Conservation (phyloP, 768 basidiomycete species). For the Lactarius indigo region DNA sequence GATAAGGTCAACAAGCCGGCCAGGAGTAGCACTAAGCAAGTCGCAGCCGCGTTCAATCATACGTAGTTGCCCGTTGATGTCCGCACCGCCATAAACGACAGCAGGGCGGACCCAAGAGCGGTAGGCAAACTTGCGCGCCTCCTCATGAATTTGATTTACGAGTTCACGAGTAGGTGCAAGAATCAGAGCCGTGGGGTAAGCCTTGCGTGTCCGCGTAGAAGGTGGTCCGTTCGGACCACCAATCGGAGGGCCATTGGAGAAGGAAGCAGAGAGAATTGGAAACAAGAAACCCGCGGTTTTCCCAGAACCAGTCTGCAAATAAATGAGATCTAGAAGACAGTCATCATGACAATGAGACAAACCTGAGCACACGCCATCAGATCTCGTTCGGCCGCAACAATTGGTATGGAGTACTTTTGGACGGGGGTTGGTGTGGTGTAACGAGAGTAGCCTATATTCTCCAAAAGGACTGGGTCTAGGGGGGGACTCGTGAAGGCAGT, state of each 20-base stretch:
- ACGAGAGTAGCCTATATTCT: slow-evolving; percentile 90
- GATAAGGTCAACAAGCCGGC: slow-evolving; percentile 96
- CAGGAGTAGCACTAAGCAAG: slow-evolving; percentile 93
- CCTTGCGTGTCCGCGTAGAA: slow-evolving; percentile 76
- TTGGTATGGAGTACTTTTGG: slow-evolving; percentile 99
- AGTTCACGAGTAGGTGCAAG: slow-evolving; percentile 98
- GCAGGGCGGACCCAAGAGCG: slow-evolving; percentile 99
- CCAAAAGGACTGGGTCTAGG: slow-evolving; percentile 87
- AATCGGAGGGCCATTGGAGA: slow-evolving; percentile 77
- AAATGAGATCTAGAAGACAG: slow-evolving; percentile 24
- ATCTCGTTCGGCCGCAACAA: slow-evolving; percentile 85
- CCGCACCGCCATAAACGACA: slow-evolving; percentile 98
- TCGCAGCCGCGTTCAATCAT: slow-evolving; percentile 96
- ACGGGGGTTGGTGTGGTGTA: slow-evolving; percentile 97
- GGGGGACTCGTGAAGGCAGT: slow-evolving; percentile 82
- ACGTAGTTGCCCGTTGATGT: slow-evolving; percentile 94
- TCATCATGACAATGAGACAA: slow-evolving; percentile 27
- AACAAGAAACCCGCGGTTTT: slow-evolving; percentile 99
- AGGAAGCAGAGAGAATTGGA: slow-evolving; percentile 95
- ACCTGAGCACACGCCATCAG: slow-evolving; percentile 96
- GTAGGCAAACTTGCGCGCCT: slow-evolving; percentile 98
- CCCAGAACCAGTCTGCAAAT: slow-evolving; percentile 89
- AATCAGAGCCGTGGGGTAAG: slow-evolving; percentile 95
- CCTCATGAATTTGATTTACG: slow-evolving; percentile 98
- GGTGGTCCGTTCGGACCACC: slow-evolving; percentile 39